Conservation (phyloP, 768 basidiomycete species). For the Astraeus odoratus region DNA sequence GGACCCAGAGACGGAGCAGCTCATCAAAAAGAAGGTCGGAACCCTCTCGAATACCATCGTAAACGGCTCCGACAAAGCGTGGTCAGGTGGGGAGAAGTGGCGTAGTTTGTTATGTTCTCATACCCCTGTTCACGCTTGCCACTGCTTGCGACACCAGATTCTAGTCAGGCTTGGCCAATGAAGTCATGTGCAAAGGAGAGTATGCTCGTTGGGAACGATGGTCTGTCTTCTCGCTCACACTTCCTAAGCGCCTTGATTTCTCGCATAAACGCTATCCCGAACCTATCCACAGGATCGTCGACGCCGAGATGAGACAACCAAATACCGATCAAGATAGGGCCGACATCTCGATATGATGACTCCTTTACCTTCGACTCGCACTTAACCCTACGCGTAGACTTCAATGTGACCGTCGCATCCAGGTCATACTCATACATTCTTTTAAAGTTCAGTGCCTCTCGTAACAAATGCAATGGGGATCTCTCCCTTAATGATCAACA, state of each 20-base stretch:
- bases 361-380: no score
- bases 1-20: conserved; percentile 62
- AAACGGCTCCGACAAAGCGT: conserved; percentile 51
- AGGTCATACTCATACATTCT: no score
- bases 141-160: conserved; percentile 50
- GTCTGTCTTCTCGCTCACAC: conserved; percentile 30
- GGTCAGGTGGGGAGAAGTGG: conserved; percentile 76
- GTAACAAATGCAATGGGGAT: no score
- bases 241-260: neutral
- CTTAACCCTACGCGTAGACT: no score
- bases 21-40: conserved; percentile 72
- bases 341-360: no score
- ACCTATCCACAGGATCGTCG: conserved; percentile 75
- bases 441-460: no score
- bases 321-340: conserved; percentile 59
- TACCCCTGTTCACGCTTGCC: no score
- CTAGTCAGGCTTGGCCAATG: conserved; percentile 62
- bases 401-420: no score
- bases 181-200: conserved; percentile 66
- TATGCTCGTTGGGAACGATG: conserved; percentile 87
- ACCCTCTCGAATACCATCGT: conserved; percentile 75
- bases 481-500: no score
- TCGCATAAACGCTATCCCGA: no score
- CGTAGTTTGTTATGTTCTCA: neutral
- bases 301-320: conserved; percentile 71